These are phyloP conservation scores for Albophoma yamanashiensis DNA, from an alignment of 2,329 filamentous ascomycete genomes.

Conservation along the genomic window DNA sequence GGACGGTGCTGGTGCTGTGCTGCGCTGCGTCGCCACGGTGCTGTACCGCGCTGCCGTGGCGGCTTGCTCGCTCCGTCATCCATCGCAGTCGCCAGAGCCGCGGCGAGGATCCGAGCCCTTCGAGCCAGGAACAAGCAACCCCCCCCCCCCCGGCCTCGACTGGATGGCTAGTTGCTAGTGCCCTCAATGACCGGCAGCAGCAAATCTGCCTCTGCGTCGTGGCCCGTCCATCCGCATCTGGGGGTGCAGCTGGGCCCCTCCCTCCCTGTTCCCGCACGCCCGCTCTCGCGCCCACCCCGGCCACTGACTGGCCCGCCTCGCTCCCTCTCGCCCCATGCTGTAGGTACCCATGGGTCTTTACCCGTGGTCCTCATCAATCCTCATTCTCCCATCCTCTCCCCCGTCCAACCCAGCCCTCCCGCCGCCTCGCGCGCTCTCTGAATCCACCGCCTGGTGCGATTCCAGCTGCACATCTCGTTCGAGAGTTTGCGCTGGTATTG, in stretches of 20 bases:
- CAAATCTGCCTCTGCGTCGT: background rate
- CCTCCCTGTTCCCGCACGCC: background rate
- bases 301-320: background rate
- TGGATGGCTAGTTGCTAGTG: background rate
- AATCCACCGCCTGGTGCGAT: conserved; percentile 35
- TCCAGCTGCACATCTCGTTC: conserved; percentile 40
- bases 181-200: background rate
- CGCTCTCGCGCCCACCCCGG: background rate
- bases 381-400: conserved; percentile 2
- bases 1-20: background rate
- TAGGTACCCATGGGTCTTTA: conserved; percentile 2
- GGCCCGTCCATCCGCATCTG: background rate
- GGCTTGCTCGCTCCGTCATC: background rate
- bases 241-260: background rate
- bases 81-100: background rate
- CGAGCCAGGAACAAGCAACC: too few relatives aligned
- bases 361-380: conserved; percentile 2
- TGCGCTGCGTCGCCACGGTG: background rate
- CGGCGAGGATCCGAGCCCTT: background rate
- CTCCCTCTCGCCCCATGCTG: conserved; percentile 2
- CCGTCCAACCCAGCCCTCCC: conserved; percentile 4
- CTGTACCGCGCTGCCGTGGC: background rate
- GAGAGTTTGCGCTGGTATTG: conserved; percentile 45
- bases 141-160: background rate
- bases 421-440: conserved; percentile 5